A percentile compares a stretch with the other conserved stretches of the same genome.
Evolutionary conservation across 2,329 filamentous ascomycete genomes (phyloP).

Genomic region (Camptophora hylomeconis): DNA sequence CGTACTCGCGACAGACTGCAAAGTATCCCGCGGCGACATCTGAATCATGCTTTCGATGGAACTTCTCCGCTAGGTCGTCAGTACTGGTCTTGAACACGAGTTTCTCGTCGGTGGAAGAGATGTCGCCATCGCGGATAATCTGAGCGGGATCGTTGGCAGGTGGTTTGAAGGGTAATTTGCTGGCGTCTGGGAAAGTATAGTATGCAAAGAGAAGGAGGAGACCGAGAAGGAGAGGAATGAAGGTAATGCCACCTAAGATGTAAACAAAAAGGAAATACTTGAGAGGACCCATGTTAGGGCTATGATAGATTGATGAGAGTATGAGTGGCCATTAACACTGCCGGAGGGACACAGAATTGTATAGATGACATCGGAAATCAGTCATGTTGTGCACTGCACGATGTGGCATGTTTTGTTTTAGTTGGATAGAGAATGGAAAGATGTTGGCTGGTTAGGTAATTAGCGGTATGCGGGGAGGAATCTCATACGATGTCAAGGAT

Average conservation of each 20-base stretch:
- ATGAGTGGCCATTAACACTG: no score
- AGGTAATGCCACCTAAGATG: slow-evolving; percentile 75
- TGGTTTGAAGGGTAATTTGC: slow-evolving; percentile 20
- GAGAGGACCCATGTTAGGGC: no score
- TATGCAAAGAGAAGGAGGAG: slow-evolving; percentile 54
- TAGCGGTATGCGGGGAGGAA: no score
- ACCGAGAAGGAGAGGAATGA: slow-evolving; percentile 59
- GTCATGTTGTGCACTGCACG: no score
- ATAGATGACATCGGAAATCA: no score
- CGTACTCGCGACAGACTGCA: slow-evolving; percentile 86
- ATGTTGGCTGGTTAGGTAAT: no score
- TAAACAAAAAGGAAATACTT: slow-evolving; percentile 70
- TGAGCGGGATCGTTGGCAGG: slow-evolving; percentile 26
- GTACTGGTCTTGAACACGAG: slow-evolving; percentile 49
- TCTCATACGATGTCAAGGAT: no score
- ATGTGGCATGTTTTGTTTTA: no score
- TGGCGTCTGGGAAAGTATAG: slow-evolving; percentile 45
- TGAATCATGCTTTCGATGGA: slow-evolving; percentile 49
- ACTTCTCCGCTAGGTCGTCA: slow-evolving; percentile 46
- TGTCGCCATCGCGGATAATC: slow-evolving; percentile 36
- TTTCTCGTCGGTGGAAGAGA: no score
- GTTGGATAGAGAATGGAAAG: no score
- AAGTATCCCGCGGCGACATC: slow-evolving; percentile 87
- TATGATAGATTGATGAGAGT: no score
- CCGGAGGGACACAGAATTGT: no score